A percentile compares a stretch with the other conserved stretches of the same genome.
These are phyloP conservation scores for Berkeleyomyces rouxiae DNA, from an alignment of 2,329 filamentous ascomycete species.

Conservation along the genomic window DNA sequence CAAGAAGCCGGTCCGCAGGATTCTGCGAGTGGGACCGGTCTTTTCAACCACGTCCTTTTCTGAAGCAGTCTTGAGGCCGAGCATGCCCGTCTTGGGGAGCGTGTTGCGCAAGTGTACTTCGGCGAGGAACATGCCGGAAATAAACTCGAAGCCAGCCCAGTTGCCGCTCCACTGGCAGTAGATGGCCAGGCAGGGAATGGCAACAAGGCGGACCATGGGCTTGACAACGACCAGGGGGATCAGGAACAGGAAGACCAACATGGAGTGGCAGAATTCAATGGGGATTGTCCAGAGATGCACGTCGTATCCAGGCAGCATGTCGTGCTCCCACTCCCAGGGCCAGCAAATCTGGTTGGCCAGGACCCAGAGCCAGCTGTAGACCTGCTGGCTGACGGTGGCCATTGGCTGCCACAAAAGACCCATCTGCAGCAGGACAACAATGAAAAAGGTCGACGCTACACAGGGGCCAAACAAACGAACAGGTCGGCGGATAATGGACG, in stretches of 20 bases:
- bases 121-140: slow-evolving; percentile 36
- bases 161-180: slow-evolving; percentile 21
- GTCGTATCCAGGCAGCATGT: slow-evolving; percentile 26
- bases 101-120: slow-evolving; percentile 33
- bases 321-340: slow-evolving; percentile 15
- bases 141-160: slow-evolving; percentile 23
- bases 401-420: slow-evolving; percentile 5
- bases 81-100: background rate
- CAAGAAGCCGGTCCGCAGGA: slow-evolving; percentile 5
- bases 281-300: slow-evolving; percentile 48
- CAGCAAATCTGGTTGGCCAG: slow-evolving; percentile 14
- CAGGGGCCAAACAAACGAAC: slow-evolving; percentile 37
- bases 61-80: background rate
- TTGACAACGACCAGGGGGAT: slow-evolving; percentile 32
- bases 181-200: slow-evolving; percentile 25
- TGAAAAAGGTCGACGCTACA: slow-evolving; percentile 33
- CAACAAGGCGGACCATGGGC: slow-evolving; percentile 26
- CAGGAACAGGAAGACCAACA: slow-evolving; percentile 38
- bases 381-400: slow-evolving; percentile 20
- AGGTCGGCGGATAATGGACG: slow-evolving; percentile 34
- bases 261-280: slow-evolving; percentile 40
- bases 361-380: slow-evolving; percentile 29
- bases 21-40: background rate
- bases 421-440: slow-evolving; percentile 22
- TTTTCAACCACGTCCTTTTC: background rate